Base-by-base conservation (phyloP, 305 asterid genomes). In the Plantago lanceolata region DNA sequence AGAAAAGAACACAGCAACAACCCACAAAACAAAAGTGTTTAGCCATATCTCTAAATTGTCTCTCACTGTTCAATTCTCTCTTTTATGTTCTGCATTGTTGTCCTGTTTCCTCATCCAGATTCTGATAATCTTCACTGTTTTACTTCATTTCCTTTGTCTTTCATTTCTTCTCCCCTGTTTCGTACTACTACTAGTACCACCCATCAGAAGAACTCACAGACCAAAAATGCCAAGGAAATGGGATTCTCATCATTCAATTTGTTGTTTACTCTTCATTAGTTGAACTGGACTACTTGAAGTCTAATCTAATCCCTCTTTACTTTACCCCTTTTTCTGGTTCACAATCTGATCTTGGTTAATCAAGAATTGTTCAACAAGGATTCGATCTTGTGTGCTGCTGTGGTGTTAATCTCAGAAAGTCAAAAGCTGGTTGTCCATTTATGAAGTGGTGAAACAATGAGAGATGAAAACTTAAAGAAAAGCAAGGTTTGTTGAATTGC, bases 401-500 rank as follows among this genome's bases (percentile, higher is more conserved):
- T 14, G 20, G n/a, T 28, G 4, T 33, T 43, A 33, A 40, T 64
- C 66, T 52, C 66, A 45, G 69, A 64, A 64, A 47, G 74, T 64
- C n/a, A 58, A 57, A 60, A 50, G 21, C 28, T 47, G n/a, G n/a
- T 31, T 70, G 63, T 73, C 28, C 64, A 65, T 75, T 61, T 73
- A 79, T 81, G 95, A 79, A 81, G 83, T 73, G 74, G 75, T 84
- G 92, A 84, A 72, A 81, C 85, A 81, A 92, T 92, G 98, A 85
- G 81, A 85, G 94, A 89, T 85, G 95, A 72, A 53, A 84, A 71
- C 80, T 72, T 81, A 37, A 89, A 84, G 86, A 92, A 84, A 84
- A 78, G 84, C 86, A 92, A 89, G 96, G 98, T 92, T 63, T 51
- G 86, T 65, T 45, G 33, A 63, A 19, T 48, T 61, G 56, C 26